Conservation (phyloP, 2,329 filamentous ascomycete species). For the Apiospora phragmitis region DNA sequence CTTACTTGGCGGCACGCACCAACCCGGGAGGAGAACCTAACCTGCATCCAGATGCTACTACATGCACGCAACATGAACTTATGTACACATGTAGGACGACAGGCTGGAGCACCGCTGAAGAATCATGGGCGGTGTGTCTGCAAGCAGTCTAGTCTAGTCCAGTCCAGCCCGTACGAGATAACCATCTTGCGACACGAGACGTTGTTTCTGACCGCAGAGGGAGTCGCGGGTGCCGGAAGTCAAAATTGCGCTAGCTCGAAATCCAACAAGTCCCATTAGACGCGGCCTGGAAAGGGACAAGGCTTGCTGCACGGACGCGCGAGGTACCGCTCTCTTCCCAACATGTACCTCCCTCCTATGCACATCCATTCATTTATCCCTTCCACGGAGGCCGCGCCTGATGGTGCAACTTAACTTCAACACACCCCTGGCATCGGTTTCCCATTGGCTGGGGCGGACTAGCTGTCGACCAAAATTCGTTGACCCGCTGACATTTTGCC, state of each 20-base stretch:
- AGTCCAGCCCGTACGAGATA: not conserved
- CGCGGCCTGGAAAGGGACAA: not conserved
- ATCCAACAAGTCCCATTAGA: conserved; percentile 7
- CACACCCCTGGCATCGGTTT: not conserved
- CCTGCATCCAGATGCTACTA: not conserved
- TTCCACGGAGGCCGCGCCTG: not conserved
- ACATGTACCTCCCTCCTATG: not conserved
- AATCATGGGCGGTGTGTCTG: not conserved
- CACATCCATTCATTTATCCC: not conserved
- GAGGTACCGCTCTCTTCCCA: not conserved
- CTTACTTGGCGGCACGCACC: not conserved
- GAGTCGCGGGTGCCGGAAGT: conserved; percentile 2
- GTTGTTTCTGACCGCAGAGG: not conserved
- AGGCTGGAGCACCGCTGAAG: not conserved
- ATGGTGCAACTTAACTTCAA: conserved; percentile 3
- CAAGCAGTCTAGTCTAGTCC: not conserved
- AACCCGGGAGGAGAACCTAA: not conserved
- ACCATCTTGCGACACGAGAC: not conserved
- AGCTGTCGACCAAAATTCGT: not conserved
- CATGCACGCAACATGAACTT: not conserved
- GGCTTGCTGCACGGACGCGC: not conserved
- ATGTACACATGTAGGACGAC: not conserved
- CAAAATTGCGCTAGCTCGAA: not conserved
- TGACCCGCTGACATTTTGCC: conserved; percentile 8
- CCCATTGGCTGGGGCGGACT: not conserved